These are phyloP conservation scores for Grosmannia penicillata DNA, from an alignment of 2,329 filamentous ascomycete genomes.

Conservation along the genomic window DNA sequence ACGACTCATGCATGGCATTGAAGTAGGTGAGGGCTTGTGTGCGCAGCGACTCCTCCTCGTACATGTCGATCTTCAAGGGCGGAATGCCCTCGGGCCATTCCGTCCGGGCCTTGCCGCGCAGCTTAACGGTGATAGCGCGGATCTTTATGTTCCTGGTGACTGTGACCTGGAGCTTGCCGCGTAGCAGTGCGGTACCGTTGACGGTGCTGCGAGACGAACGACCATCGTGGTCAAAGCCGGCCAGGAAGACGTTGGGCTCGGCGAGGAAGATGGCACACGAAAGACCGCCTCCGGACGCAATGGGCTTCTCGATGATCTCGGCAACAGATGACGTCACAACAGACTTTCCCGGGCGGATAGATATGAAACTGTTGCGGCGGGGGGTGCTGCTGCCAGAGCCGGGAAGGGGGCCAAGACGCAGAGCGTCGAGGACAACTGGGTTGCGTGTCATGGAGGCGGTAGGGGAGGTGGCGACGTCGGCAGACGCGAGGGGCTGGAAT, in stretches of 20 bases:
- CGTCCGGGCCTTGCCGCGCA: conserved; percentile 72
- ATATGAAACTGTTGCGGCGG: conserved; percentile 35
- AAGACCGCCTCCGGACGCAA: conserved; percentile 66
- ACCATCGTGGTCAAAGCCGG: conserved; percentile 62
- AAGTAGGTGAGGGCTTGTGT: conserved; percentile 89
- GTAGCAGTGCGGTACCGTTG: conserved; percentile 61
- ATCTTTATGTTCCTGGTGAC: conserved; percentile 86
- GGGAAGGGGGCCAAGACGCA: conserved; percentile 13
- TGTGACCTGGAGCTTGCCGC: conserved; percentile 68
- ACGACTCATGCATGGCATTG: conserved; percentile 53
- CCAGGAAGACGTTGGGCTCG: conserved; percentile 67
- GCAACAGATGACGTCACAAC: conserved; percentile 34
- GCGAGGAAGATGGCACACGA: conserved; percentile 59
- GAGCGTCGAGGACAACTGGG: conserved; percentile 17
- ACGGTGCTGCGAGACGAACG: conserved; percentile 37
- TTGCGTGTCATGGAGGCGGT: conserved; percentile 1
- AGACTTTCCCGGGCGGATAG: conserved; percentile 34
- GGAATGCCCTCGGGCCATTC: conserved; percentile 97
- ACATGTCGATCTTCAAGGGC: conserved; percentile 67
- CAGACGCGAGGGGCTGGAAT: background rate
- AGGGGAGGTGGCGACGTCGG: background rate
- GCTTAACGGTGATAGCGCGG: conserved; percentile 76
- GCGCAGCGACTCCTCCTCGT: conserved; percentile 72
- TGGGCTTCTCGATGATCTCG: conserved; percentile 47
- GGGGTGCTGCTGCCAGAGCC: conserved; percentile 8